A percentile compares a stretch with the other conserved stretches of the same genome.
These are phyloP conservation scores for Lichtheimia corymbifera DNA, from an alignment of 371 early-diverging fungal genomes.

Conservation along the genomic window DNA sequence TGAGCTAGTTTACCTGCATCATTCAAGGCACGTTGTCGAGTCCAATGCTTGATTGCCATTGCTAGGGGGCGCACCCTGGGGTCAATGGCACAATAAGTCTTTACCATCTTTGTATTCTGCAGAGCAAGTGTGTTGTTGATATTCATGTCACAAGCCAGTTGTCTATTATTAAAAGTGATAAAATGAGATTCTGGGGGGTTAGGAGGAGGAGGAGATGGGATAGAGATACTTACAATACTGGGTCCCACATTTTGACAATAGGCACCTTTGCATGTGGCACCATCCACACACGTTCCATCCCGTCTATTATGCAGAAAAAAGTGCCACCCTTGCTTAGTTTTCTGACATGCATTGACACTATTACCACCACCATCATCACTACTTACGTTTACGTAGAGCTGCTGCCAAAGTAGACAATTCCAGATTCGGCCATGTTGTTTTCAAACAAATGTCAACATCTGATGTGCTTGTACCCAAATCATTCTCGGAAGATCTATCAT, in stretches of 20 bases:
- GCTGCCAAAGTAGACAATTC: conserved; percentile 45
- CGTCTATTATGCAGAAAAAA: conserved; percentile 34
- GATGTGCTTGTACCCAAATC: conserved; percentile 52
- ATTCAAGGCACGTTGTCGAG: conserved; percentile 67
- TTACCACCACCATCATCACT: neutral
- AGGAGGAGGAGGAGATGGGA: too few species aligned
- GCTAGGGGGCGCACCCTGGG: conserved; percentile 76
- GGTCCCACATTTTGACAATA: conserved; percentile 61
- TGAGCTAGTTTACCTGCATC: conserved; percentile 57
- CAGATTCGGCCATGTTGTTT: conserved; percentile 51
- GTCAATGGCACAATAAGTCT: conserved; percentile 76
- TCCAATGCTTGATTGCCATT: conserved; percentile 83
- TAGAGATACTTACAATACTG: conserved; percentile 50
- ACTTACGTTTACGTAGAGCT: conserved; percentile 33
- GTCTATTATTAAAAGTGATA: conserved; percentile 16
- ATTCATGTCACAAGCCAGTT: conserved; percentile 80
- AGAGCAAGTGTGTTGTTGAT: conserved; percentile 79
- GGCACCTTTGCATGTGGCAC: conserved; percentile 66
- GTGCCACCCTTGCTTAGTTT: neutral
- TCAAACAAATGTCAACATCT: conserved; percentile 64
- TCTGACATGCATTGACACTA: neutral
- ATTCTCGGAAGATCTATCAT: conserved; percentile 57
- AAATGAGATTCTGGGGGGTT: too few species aligned
- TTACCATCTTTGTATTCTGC: conserved; percentile 76
- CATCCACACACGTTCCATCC: conserved; percentile 52